phyloP scores from a whole-genome alignment of 176 grass and related monocot species.

The Oryza coarctata region DNA sequence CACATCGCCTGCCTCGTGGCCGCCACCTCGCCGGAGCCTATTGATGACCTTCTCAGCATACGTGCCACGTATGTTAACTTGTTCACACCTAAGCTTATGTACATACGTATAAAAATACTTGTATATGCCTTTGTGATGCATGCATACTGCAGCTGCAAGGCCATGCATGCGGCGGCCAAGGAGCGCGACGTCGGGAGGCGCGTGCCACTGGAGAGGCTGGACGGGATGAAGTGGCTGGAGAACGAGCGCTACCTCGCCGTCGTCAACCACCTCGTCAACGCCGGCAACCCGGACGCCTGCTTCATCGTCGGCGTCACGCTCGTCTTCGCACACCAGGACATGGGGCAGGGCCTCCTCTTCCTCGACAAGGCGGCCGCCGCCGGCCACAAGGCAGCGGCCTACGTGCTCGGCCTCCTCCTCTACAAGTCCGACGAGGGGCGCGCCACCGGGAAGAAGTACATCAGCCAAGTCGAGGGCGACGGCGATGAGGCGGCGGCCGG shows the following conservation, averaged over 20 bases:
- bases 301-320: not conserved
- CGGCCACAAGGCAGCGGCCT: slow-evolving; percentile 1
- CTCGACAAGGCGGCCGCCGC: not conserved
- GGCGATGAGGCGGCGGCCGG: rapidly evolving
- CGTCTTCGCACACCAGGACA: not conserved
- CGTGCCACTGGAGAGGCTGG: slow-evolving; percentile 22
- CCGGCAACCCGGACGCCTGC: slow-evolving; percentile 30
- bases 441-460: not conserved
- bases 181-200: not conserved
- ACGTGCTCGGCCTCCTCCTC: slow-evolving; percentile 29
- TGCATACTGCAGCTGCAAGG: not conserved
- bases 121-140: too few species aligned
- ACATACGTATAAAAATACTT: too few species aligned
- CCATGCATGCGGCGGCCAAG: not conserved
- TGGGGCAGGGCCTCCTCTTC: not conserved
- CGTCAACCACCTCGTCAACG: not conserved
- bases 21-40: not conserved
- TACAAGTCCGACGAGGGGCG: not conserved
- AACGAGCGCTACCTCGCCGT: not conserved
- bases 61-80: slow-evolving; percentile 12
- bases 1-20: not conserved
- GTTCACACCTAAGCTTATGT: too few species aligned
- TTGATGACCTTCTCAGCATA: slow-evolving; percentile 14
- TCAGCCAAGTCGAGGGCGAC: slow-evolving; percentile 7
- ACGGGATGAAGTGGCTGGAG: slow-evolving; percentile 13